Conservation (phyloP, 352 stramenopile genomes). For the Blastocystis sp. region DNA sequence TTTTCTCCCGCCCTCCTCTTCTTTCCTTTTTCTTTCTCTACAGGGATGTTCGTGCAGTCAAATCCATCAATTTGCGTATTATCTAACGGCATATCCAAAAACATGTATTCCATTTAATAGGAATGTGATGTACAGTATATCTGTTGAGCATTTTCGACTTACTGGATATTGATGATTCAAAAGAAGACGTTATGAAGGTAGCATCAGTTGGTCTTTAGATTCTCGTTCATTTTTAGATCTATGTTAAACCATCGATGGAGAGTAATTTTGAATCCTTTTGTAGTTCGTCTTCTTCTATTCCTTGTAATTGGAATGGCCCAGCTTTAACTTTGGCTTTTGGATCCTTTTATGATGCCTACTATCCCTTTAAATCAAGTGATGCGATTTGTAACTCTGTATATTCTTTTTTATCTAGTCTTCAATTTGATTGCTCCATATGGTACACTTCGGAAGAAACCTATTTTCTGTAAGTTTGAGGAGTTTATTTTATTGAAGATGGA, state of each 20-base stretch:
- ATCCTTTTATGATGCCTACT: constrained; percentile 1
- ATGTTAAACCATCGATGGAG: too few relatives aligned
- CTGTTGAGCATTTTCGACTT: background rate
- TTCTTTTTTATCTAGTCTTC: background rate
- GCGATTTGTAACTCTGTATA: background rate
- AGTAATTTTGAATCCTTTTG: too few relatives aligned
- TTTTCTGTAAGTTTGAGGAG: background rate
- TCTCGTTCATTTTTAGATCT: too few relatives aligned
- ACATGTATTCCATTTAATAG: background rate
- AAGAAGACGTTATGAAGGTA: background rate
- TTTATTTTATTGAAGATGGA: background rate
- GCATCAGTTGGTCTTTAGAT: background rate
- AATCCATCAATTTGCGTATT: background rate
- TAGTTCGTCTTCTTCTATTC: background rate
- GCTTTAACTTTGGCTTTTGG: background rate
- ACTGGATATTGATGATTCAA: background rate
- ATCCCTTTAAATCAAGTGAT: background rate
- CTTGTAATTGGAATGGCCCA: background rate
- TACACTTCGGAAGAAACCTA: background rate
- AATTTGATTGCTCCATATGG: background rate
- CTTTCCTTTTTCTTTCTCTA: constrained; percentile 9
- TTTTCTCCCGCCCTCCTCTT: background rate
- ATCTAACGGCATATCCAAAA: constrained; percentile 1
- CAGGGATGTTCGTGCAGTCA: background rate
- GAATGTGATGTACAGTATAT: background rate